phyloP scores from a whole-genome alignment of 2,329 filamentous ascomycete species.

The Colletotrichum sidae region DNA sequence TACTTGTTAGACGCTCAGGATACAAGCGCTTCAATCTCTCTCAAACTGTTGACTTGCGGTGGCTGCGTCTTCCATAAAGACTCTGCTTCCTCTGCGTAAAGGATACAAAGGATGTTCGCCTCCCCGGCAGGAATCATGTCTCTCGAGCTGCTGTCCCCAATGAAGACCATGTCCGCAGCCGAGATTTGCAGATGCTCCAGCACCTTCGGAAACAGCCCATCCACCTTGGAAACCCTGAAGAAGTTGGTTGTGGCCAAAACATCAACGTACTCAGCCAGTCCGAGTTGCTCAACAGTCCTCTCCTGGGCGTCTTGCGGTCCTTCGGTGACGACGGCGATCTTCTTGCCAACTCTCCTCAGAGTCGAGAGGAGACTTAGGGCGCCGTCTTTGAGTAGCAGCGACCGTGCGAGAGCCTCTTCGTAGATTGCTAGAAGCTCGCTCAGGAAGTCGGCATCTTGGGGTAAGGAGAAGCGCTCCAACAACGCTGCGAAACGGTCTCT shows the following conservation, averaged over 20 bases:
- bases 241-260: constrained; percentile 47
- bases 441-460: constrained; percentile 38
- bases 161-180: constrained; percentile 43
- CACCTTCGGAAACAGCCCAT: constrained; percentile 44
- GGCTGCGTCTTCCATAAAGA: constrained; percentile 27
- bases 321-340: constrained; percentile 58
- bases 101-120: constrained; percentile 44
- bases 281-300: constrained; percentile 52
- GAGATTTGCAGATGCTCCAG: constrained; percentile 42
- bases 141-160: constrained; percentile 45
- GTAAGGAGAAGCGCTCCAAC: constrained; percentile 43
- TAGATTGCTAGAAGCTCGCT: constrained; percentile 44
- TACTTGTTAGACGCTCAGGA: too few species aligned
- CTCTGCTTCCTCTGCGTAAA: constrained; percentile 40
- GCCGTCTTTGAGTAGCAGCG: constrained; percentile 51
- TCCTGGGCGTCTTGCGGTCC: constrained; percentile 60
- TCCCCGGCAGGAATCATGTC: constrained; percentile 45
- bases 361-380: constrained; percentile 48
- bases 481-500: constrained; percentile 51
- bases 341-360: constrained; percentile 50
- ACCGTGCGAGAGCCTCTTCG: constrained; percentile 43
- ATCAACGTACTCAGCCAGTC: constrained; percentile 43
- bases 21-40: constrained; percentile 24
- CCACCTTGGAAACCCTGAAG: constrained; percentile 44
- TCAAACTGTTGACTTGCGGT: constrained; percentile 36